A percentile compares a stretch with the other conserved stretches of the same genome.
These are phyloP conservation scores for Allium sativum DNA, from an alignment of 106 monocot genomes.

Conservation along the genomic window DNA sequence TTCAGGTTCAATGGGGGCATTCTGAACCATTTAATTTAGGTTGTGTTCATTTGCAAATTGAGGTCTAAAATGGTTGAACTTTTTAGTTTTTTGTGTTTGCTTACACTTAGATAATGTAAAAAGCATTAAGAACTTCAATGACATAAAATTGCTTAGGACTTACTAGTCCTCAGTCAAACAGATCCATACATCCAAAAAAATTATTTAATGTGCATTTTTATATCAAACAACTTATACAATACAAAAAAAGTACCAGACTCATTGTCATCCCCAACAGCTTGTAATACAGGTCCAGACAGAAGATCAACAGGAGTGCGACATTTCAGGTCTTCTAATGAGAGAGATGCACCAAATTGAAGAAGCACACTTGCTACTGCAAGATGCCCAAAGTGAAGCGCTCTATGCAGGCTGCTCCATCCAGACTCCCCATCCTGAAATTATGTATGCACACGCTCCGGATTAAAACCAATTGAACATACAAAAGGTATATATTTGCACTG, in stretches of 20 bases:
- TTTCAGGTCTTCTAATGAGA: constrained; percentile 71
- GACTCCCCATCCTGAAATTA: constrained; percentile 86
- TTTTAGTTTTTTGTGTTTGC: too few species aligned
- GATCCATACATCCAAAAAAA: too few species aligned
- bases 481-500: neutral
- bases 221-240: too few species aligned
- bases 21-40: too few species aligned
- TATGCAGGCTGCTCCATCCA: constrained; percentile 94
- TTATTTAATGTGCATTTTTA: too few species aligned
- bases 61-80: too few species aligned
- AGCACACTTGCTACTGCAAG: constrained; percentile 89
- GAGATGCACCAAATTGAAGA: constrained; percentile 73
- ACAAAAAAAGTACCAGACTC: constrained; percentile 40
- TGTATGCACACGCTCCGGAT: neutral
- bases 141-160: too few species aligned
- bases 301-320: constrained; percentile 83
- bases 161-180: too few species aligned
- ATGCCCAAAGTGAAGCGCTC: constrained; percentile 99
- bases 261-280: constrained; percentile 37
- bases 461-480: neutral
- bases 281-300: constrained; percentile 81
- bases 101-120: too few species aligned
- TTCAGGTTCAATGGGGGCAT: too few species aligned
- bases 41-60: too few species aligned
- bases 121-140: too few species aligned